Evolutionary conservation across 805 yeast genomes (phyloP).

Genomic region (Schizosaccharomyces lindneri): DNA sequence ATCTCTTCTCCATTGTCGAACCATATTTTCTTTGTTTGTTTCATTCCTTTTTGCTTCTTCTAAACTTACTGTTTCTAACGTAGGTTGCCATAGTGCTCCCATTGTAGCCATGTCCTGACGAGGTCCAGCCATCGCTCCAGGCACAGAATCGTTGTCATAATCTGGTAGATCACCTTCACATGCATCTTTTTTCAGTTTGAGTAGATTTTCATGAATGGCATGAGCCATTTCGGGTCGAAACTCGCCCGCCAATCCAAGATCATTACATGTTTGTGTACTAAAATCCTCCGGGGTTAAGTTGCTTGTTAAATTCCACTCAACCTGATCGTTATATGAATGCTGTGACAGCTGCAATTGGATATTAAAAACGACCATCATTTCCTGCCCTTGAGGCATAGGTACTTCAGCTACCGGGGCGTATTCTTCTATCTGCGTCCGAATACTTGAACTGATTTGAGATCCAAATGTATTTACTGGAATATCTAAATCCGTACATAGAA

Average conservation of each 20-base stretch:
- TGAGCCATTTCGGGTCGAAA: constrained; percentile 76
- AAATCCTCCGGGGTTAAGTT: constrained; percentile 48
- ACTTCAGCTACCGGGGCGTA: constrained; percentile 37
- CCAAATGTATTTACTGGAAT: constrained; percentile 30
- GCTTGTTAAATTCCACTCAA: constrained; percentile 66
- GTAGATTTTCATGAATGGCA: constrained; percentile 55
- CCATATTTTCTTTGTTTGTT: constrained; percentile 76
- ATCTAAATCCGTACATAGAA: constrained; percentile 64
- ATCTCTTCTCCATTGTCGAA: constrained; percentile 81
- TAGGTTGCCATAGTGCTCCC: constrained; percentile 71
- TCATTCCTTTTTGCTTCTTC: constrained; percentile 90
- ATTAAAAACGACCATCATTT: constrained; percentile 53
- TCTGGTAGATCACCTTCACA: constrained; percentile 39
- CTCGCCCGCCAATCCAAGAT: constrained; percentile 62
- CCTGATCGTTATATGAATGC: constrained; percentile 66
- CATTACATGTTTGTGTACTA: constrained; percentile 59
- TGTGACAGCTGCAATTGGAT: constrained; percentile 63
- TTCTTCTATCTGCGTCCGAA: constrained; percentile 60
- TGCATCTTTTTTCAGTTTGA: constrained; percentile 58
- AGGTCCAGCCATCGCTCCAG: constrained; percentile 37
- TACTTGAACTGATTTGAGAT: constrained; percentile 43
- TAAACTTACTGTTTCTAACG: constrained; percentile 47
- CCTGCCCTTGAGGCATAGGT: constrained; percentile 27
- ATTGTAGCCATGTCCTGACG: constrained; percentile 51
- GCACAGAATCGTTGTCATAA: constrained; percentile 33